Base-by-base conservation (phyloP, 768 basidiomycete species). In the Mycena kentingensis region DNA sequence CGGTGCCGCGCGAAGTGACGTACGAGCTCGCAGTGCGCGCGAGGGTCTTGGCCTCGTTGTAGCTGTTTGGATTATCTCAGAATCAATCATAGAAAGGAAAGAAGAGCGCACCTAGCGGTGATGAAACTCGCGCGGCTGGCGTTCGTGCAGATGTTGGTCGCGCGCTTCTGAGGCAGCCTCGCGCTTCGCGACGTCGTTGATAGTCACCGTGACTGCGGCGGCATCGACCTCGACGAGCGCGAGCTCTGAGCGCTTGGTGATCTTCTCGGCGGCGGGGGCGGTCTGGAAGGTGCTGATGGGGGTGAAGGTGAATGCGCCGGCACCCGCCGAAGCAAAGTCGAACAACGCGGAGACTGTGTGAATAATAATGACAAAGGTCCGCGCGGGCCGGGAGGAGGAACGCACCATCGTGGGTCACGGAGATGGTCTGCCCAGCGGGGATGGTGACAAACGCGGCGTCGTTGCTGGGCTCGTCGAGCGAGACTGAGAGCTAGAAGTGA, bases 81-180 rank as follows among this genome's bases (percentile, higher is more conserved):
- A 10, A 48, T 16, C 18, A n/a, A 22, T 25, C 26, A 49, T 11
- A 29, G 24, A 32, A 32, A 24, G 42, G 2, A 42, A 25, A 52
- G 15, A 5, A 35, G 29, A 50, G 19, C 62, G n/a, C 18, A 72
- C 73, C 72, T 71, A 22, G 71, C 62, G 50, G 70, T 67, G 44
- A 79, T 77, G 67, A 77, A 75, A 12, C 70, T 55, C n/a, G 74
- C 72, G 31, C 76, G 76, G 63, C 73, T 73, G 46, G 65, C 63
- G 42, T 64, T 38, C 6, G 11, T 38, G 37, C 37, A 38, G n/a
- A 38, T 38, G 37, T 38, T 18, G 8, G 21, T 19, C 13, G 37
- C 37, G 8, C 37, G 37, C 13, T 21, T 13, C 37, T 38, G 37
- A 11, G n/a, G 50, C n/a, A 74, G 55, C 32, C 67, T n/a, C 66